Base-by-base conservation (phyloP, 768 basidiomycete genomes). In the Stropharia rugosoannulata region DNA sequence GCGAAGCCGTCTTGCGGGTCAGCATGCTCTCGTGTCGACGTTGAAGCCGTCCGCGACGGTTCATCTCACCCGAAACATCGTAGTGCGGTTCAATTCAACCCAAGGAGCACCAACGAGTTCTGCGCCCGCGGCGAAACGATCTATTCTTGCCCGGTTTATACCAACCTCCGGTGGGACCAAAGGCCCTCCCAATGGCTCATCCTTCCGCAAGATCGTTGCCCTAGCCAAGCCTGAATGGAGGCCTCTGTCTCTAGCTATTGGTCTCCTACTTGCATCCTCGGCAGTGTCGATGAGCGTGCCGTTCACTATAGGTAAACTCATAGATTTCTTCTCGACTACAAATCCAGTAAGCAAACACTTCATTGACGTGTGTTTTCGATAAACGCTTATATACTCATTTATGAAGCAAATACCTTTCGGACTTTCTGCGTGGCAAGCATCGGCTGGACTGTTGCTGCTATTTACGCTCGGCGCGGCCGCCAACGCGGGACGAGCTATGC, bases 231-330 rank as follows among this genome's bases (percentile, higher is more conserved):
- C 93, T 1, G 96, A 98, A 73, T 79, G 77, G 64, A 90, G 85
- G 60, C 86, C 90, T 1, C 77, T 97, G 8, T 66, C 81, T 0
- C 78, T 86, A 41, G 95, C 95, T 6, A 76, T 95, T 44, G 89
- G 88, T 0, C 72, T 96, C 59, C 78, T 98, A 7, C 69, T 95
- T 13, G 79, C 93, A n/a, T 96, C 95, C 0, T 93, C 93, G 8
- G 76, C 89, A 2, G 91, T 99, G 18, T 90, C 93, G 3, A 90
- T 98, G 86, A 90, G 89, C 60, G 82, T 98, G 11, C 96, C 96
- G 0, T 84, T 97, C 62, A 94, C 94, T 1, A 87, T 98, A 64
- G 96, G 96, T 9, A 91, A 86, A 68, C 76, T 98, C 49, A 97
- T 99, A 58, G 95, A 98, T 73, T 94, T 89, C 73, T 98, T 97